Evolutionary conservation across 805 yeast genomes (phyloP), one percentile per base, ranked within the genome.

Genomic region (Hagleromyces aurorensis): DNA sequence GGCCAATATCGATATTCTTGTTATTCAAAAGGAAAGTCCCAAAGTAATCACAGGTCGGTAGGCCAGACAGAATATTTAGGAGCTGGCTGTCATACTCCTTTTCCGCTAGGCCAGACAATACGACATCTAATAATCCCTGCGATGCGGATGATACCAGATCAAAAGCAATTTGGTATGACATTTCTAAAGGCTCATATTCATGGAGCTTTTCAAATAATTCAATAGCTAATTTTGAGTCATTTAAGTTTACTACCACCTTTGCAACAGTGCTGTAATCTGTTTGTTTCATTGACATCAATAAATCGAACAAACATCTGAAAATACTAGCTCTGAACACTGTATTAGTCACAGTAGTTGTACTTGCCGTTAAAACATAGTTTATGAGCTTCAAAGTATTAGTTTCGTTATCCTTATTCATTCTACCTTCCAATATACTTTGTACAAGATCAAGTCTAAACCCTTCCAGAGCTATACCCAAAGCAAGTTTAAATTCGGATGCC

Each of bases 121-220:
- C 66, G 25, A 64, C 67, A 33, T 75, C 78, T 35, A 87, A 67
- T 42, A 91, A 67, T 51, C 84, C 93, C 62, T 89, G 97, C 6
- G 95, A 73, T 0, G 96, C 96, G 10, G 93, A 77, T 32, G 76
- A 77, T 5, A 87, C 96, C 36, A 91, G 70, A 56, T 91, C 98
- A 56, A 91, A 91, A 1, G 96, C 96, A 31, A 89, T 83, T 64
- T 91, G 98, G 57, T 75, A 83, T 3, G 94, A 94, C 36, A 81
- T 66, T 40, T 75, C 65, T 27, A 67, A 70, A 28, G 67, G 58
- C n/a, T 64, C 57, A 8, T 50, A 55, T 3, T 52, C 39, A 4
- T 50, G 45, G 22, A 84, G 49, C 36, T 70, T 70, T 43, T 70
- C 69, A 56, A 89, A 83, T 26, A 86, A 62, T 32, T 69, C 65